These are phyloP conservation scores for Cucurbita ficifolia DNA, from an alignment of 306 rosid species.

Conservation along the genomic window DNA sequence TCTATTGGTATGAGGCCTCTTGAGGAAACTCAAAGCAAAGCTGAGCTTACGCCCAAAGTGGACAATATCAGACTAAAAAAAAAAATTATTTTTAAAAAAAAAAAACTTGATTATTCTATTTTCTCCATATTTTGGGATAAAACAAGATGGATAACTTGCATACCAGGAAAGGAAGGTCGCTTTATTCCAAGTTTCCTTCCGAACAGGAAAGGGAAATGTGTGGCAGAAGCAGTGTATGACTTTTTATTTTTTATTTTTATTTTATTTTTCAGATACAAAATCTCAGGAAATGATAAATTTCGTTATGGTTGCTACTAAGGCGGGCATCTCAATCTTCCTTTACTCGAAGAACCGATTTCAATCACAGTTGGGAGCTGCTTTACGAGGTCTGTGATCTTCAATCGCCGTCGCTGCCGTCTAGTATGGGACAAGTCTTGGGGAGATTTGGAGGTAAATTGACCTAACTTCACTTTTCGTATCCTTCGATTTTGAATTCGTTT, in stretches of 20 bases:
- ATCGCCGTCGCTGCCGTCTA: not conserved
- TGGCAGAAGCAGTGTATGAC: not conserved
- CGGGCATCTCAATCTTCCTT: not conserved
- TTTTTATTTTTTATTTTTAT: not conserved
- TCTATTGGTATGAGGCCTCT: no score
- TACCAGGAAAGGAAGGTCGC: not conserved
- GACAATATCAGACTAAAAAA: no score
- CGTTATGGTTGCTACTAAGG: not conserved
- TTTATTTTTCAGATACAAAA: not conserved
- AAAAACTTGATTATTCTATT: not conserved
- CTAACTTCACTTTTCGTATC: not conserved
- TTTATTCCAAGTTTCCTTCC: not conserved
- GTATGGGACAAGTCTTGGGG: slow-evolving; percentile 49
- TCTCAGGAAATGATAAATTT: not conserved
- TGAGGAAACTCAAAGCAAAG: no score
- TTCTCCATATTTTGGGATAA: not conserved
- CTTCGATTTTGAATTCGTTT: not conserved
- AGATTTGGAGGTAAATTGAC: slow-evolving; percentile 30
- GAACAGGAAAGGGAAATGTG: not conserved
- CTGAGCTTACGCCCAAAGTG: no score
- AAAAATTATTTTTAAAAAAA: no score
- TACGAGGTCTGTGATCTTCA: not conserved
- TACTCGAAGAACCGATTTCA: not conserved
- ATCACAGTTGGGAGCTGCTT: not conserved
- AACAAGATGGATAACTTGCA: not conserved